Conservation (phyloP, 2,329 filamentous ascomycete species). For the Rugonectria rugulosa region DNA sequence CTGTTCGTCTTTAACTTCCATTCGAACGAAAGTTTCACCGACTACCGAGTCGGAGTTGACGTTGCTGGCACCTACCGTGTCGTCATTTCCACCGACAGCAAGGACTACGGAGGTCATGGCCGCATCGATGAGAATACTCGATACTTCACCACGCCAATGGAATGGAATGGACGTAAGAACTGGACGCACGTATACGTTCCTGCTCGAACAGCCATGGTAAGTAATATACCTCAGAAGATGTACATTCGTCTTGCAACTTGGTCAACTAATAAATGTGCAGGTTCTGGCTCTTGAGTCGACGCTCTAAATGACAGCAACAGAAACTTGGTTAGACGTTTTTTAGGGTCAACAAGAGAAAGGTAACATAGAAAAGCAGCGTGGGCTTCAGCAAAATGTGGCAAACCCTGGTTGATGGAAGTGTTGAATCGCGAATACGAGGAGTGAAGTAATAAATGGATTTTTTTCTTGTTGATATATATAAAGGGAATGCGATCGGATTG, state of each 20-base stretch:
- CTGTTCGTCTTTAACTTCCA: slow-evolving; percentile 98
- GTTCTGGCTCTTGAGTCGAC: slow-evolving; percentile 58
- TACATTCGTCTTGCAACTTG: background rate
- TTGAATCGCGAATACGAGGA: no score
- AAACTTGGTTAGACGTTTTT: background rate
- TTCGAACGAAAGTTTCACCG: slow-evolving; percentile 81
- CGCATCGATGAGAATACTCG: slow-evolving; percentile 81
- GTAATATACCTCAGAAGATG: slow-evolving; percentile 41
- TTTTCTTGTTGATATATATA: no score
- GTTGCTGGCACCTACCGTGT: slow-evolving; percentile 84
- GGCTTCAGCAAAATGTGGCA: no score
- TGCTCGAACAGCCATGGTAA: slow-evolving; percentile 81
- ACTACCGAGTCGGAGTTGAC: slow-evolving; percentile 92
- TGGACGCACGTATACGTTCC: slow-evolving; percentile 94
- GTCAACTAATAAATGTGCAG: slow-evolving; percentile 43
- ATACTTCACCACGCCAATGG: slow-evolving; percentile 91
- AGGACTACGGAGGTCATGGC: slow-evolving; percentile 79
- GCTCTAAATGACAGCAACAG: background rate
- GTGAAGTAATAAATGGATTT: no score
- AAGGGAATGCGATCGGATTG: background rate
- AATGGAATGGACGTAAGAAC: slow-evolving; percentile 90
- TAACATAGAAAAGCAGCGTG: no score
- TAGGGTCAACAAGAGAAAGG: no score
- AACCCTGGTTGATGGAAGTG: no score
- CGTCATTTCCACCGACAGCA: slow-evolving; percentile 81